These are phyloP conservation scores for Fusarium tricinctum DNA, from an alignment of 2,329 filamentous ascomycete species.

Conservation along the genomic window DNA sequence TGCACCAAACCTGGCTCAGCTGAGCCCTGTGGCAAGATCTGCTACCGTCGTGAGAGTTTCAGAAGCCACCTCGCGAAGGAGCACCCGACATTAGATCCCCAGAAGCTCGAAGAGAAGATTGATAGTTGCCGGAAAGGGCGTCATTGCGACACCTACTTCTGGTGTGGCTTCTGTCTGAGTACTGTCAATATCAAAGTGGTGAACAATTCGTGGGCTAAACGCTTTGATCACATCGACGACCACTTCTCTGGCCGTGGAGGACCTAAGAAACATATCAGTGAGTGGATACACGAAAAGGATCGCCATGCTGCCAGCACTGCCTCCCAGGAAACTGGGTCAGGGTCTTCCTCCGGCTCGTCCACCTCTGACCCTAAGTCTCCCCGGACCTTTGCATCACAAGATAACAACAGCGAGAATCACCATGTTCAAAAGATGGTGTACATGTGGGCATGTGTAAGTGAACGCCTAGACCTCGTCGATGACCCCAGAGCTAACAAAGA, in stretches of 20 bases:
- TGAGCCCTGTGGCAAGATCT: conserved; percentile 69
- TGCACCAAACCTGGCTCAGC: conserved; percentile 45
- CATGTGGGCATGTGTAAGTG: conserved; percentile 54
- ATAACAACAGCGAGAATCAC: conserved; percentile 12
- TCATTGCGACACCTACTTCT: conserved; percentile 77
- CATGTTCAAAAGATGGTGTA: conserved; percentile 32
- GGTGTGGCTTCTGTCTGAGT: conserved; percentile 85
- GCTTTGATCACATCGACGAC: conserved; percentile 80
- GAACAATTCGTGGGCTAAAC: conserved; percentile 67
- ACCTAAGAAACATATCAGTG: conserved; percentile 61
- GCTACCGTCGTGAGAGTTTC: conserved; percentile 71
- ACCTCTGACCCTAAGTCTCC: conserved; percentile 17
- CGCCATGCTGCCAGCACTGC: background rate
- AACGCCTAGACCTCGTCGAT: background rate
- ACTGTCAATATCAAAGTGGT: conserved; percentile 64
- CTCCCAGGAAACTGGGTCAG: background rate
- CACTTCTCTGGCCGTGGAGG: conserved; percentile 72
- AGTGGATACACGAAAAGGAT: conserved; percentile 65
- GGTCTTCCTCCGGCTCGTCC: conserved; percentile 14
- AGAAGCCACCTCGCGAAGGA: conserved; percentile 69
- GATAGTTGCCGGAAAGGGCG: conserved; percentile 72
- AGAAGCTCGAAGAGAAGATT: conserved; percentile 59
- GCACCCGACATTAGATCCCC: conserved; percentile 58
- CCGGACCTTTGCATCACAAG: conserved; percentile 9
- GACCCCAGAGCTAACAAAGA: conserved; percentile 13